Conservation (phyloP, 2,329 filamentous ascomycete genomes). For the Penicillium sclerotigenum region DNA sequence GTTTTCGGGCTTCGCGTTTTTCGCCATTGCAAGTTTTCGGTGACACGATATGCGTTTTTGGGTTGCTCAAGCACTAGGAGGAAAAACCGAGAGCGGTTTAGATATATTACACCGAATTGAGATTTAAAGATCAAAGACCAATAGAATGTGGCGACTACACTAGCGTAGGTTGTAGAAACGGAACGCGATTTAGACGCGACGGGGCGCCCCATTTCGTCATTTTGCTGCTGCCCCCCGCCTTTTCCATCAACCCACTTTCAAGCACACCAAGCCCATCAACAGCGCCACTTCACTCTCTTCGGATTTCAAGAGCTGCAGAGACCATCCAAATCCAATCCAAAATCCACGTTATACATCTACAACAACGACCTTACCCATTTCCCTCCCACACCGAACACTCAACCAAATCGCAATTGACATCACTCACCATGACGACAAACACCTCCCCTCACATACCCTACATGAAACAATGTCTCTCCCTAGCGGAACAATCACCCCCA, state of each 20-base stretch:
- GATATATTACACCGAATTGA: background rate
- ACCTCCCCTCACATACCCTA: constrained; percentile 43
- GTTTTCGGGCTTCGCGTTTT: constrained; percentile 11
- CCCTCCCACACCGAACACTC: background rate
- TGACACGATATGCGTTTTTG: background rate
- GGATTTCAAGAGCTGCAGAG: background rate
- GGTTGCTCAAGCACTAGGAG: no score
- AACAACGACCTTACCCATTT: background rate
- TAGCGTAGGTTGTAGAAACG: background rate
- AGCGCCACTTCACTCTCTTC: background rate
- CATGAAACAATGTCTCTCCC: constrained; percentile 70
- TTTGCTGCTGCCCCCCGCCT: constrained; percentile 24
- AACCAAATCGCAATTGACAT: constrained; percentile 4
- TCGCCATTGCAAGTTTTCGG: constrained; percentile 15
- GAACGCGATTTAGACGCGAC: constrained; percentile 29
- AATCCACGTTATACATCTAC: background rate
- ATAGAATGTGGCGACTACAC: background rate
- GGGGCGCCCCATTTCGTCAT: constrained; percentile 27
- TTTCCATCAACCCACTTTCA: constrained; percentile 6
- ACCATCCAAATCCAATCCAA: background rate
- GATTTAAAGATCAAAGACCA: background rate
- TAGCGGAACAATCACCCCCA: constrained; percentile 75
- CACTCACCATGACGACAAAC: constrained; percentile 18
- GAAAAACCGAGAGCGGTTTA: background rate
- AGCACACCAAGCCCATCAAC: background rate